Conservation (phyloP, 2,329 filamentous ascomycete species). For the Penicillium rolfsii region DNA sequence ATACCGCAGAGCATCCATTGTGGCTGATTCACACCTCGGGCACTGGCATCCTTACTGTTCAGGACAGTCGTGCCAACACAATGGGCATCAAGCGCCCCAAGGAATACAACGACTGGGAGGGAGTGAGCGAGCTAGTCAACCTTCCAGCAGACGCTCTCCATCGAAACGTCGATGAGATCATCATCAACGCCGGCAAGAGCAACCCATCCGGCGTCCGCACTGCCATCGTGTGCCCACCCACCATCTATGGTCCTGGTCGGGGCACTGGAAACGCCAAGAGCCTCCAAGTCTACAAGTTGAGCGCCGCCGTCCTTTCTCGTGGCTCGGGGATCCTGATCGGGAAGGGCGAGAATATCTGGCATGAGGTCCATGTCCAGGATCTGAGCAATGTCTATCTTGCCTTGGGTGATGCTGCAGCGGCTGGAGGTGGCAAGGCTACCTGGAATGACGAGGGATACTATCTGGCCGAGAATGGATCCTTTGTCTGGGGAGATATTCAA, state of each 20-base stretch:
- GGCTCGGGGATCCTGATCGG: constrained; percentile 46
- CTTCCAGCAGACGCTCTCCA: constrained; percentile 48
- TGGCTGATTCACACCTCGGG: constrained; percentile 53
- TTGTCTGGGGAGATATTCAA: constrained; percentile 47
- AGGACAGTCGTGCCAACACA: constrained; percentile 45
- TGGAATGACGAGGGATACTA: constrained; percentile 55
- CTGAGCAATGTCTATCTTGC: constrained; percentile 43
- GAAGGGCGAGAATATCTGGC: constrained; percentile 46
- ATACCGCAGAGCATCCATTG: constrained; percentile 40
- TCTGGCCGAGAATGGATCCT: constrained; percentile 49
- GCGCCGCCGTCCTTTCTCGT: constrained; percentile 41
- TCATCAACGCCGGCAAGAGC: constrained; percentile 35
- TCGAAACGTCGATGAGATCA: constrained; percentile 47
- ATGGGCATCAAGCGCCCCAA: constrained; percentile 49
- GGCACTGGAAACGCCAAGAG: constrained; percentile 45
- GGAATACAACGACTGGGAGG: constrained; percentile 52
- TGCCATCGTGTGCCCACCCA: constrained; percentile 47
- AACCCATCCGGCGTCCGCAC: constrained; percentile 38
- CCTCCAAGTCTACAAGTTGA: constrained; percentile 47
- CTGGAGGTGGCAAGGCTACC: constrained; percentile 44
- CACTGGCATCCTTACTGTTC: constrained; percentile 47
- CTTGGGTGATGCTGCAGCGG: constrained; percentile 44
- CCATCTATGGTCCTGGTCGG: constrained; percentile 47
- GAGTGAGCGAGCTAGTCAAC: constrained; percentile 45
- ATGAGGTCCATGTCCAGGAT: constrained; percentile 48